Base-by-base conservation (phyloP, 257 asterid genomes). In the Mentha longifolia region DNA sequence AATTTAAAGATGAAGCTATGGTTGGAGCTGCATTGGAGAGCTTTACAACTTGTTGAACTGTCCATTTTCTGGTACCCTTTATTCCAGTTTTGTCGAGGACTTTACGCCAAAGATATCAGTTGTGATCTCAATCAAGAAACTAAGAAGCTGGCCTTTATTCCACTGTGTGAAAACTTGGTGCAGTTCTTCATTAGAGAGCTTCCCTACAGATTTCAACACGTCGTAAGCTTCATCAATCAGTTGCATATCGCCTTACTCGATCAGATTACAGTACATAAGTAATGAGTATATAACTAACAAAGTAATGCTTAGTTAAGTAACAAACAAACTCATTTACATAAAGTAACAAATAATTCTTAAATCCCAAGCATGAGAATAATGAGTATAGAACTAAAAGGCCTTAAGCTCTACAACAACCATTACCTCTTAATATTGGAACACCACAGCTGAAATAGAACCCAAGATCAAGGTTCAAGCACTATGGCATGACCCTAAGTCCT, bases 1-100 rank as follows among this genome's bases (percentile, higher is more conserved):
- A 39, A 49, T 89, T 94, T 59, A 89, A 82, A 0, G 94, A 87
- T 22, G 96, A 94, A 0, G 96, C 94, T 19, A 89, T 89, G 0
- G 96, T 89, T 0, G 96, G 96, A 14, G 96, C 96, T 0, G 96
- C 94, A 62, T 85, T 84, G 0, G 92, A 84, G 8, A 89, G 78
- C 83, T 89, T 94, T 0, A 94, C 96, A 0, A 94, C 96, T 72
- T 89, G 96, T 85, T 89, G 96, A 50, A 89, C 96, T 0, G 94
- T 87, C 96, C 96, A 89, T 77, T 89, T 89, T 7, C 96, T 94
- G 0, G 96, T 66, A 5, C 71, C 71, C 47, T 66, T 66, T 61
- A 66, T 66, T 35, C 71, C 71, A 7, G 71, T 66, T 71, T 87
- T 89, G 63, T 89, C 96, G 79, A 89, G 74, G 68, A 89, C 84